A percentile compares a stretch with the other conserved stretches of the same genome.
Evolutionary conservation across 1,139 yeast species (phyloP).

Genomic region (Yamadazyma friedrichii): DNA sequence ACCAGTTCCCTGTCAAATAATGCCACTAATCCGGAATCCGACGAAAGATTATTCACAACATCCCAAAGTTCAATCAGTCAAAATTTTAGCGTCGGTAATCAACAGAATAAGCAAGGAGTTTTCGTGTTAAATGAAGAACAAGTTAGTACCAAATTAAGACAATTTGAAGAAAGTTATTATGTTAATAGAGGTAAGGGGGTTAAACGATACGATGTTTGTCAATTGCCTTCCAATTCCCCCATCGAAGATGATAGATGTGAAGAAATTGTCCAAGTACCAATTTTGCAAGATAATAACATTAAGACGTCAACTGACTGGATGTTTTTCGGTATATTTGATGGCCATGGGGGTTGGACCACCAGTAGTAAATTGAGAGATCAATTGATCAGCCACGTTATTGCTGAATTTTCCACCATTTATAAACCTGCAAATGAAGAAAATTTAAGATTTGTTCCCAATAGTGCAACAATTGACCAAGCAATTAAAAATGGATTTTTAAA

Average conservation of each 20-base stretch:
- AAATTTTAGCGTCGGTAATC: slow-evolving; percentile 39
- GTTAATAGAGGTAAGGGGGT: slow-evolving; percentile 92
- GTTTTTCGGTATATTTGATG: slow-evolving; percentile 95
- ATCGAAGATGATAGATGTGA: slow-evolving; percentile 94
- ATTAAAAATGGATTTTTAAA: slow-evolving; percentile 77
- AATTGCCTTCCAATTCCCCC: slow-evolving; percentile 87
- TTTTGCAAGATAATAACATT: slow-evolving; percentile 52
- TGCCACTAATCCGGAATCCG: slow-evolving; percentile 8
- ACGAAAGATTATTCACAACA: slow-evolving; percentile 38
- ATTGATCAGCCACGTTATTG: slow-evolving; percentile 72
- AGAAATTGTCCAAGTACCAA: slow-evolving; percentile 79
- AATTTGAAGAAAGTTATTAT: slow-evolving; percentile 73
- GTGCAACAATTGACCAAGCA: slow-evolving; percentile 74
- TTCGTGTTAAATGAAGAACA: slow-evolving; percentile 66
- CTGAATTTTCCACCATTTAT: slow-evolving; percentile 70
- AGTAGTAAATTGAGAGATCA: slow-evolving; percentile 79
- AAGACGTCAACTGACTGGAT: slow-evolving; percentile 77
- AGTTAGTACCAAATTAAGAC: slow-evolving; percentile 67
- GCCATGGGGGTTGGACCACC: slow-evolving; percentile 97
- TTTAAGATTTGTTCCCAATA: slow-evolving; percentile 56
- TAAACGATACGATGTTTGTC: slow-evolving; percentile 85
- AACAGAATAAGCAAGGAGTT: slow-evolving; percentile 45
- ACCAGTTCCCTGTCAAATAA: background rate
- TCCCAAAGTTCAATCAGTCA: slow-evolving; percentile 44
- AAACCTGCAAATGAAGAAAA: slow-evolving; percentile 52